Evolutionary conservation across 495 filamentous ascomycete genomes (phyloP).

Genomic region (Aspergillus affinis): DNA sequence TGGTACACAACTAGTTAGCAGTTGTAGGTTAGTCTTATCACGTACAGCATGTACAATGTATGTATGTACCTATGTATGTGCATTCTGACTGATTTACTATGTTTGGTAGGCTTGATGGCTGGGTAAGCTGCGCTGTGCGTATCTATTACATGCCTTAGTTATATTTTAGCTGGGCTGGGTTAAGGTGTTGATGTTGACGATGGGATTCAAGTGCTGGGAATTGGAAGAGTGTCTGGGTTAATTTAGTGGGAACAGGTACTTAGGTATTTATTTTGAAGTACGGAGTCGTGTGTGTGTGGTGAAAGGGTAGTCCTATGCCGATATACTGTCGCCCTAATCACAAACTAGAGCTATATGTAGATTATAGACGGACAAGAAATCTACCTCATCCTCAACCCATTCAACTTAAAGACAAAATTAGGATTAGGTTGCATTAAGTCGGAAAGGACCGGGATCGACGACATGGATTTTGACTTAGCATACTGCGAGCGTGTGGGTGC

Average conservation of each 20-base stretch:
- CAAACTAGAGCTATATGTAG: no score
- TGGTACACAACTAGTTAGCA: background rate
- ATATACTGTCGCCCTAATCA: no score
- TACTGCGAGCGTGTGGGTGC: background rate
- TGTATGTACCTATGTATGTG: background rate
- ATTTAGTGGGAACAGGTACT: background rate
- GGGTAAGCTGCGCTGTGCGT: no score
- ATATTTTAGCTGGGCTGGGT: no score
- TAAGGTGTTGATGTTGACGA: no score
- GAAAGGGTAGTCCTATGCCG: no score
- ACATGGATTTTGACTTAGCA: constrained; percentile 11
- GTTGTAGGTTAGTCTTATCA: background rate
- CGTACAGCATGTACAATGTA: background rate
- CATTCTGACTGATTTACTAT: background rate
- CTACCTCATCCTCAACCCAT: background rate
- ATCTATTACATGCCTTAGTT: no score
- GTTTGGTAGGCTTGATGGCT: background rate
- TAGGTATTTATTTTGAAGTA: no score
- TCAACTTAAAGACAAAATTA: background rate
- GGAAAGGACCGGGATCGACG: constrained; percentile 14
- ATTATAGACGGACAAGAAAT: no score
- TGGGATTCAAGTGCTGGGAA: no score
- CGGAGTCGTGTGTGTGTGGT: no score
- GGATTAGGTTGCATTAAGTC: constrained; percentile 23
- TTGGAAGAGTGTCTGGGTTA: no score